Base-by-base conservation (phyloP, 306 rosid genomes). In the Astragalus glycyphyllos region DNA sequence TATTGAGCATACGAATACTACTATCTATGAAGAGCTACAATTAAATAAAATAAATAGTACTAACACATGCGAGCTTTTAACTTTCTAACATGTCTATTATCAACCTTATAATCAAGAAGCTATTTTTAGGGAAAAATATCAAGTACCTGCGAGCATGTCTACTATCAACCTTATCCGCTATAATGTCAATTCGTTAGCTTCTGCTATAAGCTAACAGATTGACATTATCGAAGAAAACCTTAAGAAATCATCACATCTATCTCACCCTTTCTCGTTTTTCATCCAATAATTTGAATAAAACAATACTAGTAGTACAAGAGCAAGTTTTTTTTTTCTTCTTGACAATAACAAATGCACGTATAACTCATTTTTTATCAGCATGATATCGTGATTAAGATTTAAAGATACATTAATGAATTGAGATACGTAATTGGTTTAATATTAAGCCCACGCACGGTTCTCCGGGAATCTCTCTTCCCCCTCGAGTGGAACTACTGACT, bases 401-500 rank as follows among this genome's bases (percentile, higher is more conserved):
- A 71, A 83, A 73, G 66, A 58, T 7, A 55, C 40, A 60, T 73
- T 80, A 65, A 73, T 66, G 11, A 83, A 58, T 58, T 50, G 56
- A 53, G 61, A 65, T 71, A 41, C 64, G 15, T 75, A 46, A 68
- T 15, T 4, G 54, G 69, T 68, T 87, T 68, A 80, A 86, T 81
- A 80, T 74, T 71, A 86, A 82, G 82, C 91, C 92, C 97, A 89
- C 94, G 92, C 94, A 68, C 64, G 96, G 94, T 74, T 84, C 84
- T 85, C 90, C 96, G 89, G 84, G 90, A 92, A 87, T 89, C 97
- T 92, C 93, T 88, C 90, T 20, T 50, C 70, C 70, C 79, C 73
- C 85, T 82, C 67, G 75, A 75, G 47, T 63, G 82, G 82, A 71
- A 71, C 59, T 74, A 71, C 59, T 74, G 60, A 58, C 67, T 80